Evolutionary conservation across 2,329 filamentous ascomycete genomes (phyloP), one percentile per base, ranked within the genome.

Genomic region (Fusarium piperis): DNA sequence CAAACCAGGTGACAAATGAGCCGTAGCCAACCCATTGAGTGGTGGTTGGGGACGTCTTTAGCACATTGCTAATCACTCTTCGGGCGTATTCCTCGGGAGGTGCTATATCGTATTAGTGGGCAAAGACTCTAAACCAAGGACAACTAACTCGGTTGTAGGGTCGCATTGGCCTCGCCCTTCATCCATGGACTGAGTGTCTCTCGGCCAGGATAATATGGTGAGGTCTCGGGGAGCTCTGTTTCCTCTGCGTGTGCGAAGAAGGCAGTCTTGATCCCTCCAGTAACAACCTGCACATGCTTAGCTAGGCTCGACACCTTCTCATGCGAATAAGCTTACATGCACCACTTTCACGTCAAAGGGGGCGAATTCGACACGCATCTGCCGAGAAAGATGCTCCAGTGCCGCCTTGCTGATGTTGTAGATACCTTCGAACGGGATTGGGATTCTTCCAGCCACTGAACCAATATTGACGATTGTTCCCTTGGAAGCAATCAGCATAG

Each of bases 331-430:
- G 61, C 72, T 59, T 62, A 74, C 74, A 46, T 74, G 70, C 13
- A 82, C 72, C 23, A 83, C 80, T 30, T 77, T 76, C 59, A 82
- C 68, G 23, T 75, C 78, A 48, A 83, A 77, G 0, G 79, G 76
- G 2, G 65, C 61, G 26, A 85, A 78, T 71, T 86, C 83, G 39
- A 84, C 67, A 7, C 83, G 81, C 71, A 85, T 67, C n/a, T 80
- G 81, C 62, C 82, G 76, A 4, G 80, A 80, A 55, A 84, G 77
- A 52, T 78, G 75, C 20, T 79, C 75, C 1, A 85, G 73, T 0
- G 84, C 83, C 1, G 80, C 82, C 64, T 86, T 86, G 59, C 79
- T 81, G 8, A 83, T 80, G 57, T 83, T 83, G 74, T 85, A 86
- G 20, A 78, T 73, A 9, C 78, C 79, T 6, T 80, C 75, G 65